Evolutionary conservation across 805 yeast genomes (phyloP).

Genomic region (Kluyveromyces lactis): DNA sequence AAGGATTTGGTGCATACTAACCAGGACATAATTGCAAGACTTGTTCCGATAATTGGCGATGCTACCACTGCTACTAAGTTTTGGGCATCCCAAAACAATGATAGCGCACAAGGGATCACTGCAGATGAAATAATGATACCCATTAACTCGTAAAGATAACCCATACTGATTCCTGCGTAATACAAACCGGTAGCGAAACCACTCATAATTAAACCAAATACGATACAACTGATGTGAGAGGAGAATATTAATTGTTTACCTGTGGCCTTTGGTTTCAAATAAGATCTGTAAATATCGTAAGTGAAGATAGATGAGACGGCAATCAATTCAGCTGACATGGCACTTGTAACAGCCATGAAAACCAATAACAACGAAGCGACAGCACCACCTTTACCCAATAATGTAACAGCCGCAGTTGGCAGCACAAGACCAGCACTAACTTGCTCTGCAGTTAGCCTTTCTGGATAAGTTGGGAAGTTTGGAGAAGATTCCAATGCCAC

Average conservation of each 20-base stretch:
- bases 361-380: constrained; percentile 70
- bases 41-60: constrained; percentile 75
- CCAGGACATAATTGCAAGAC: constrained; percentile 67
- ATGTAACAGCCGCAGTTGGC: constrained; percentile 63
- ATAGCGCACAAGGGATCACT: constrained; percentile 67
- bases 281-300: constrained; percentile 76
- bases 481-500: constrained; percentile 62
- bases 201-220: constrained; percentile 58
- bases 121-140: constrained; percentile 85
- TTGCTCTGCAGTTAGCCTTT: constrained; percentile 54
- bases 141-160: constrained; percentile 80
- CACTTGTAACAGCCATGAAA: constrained; percentile 90
- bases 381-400: constrained; percentile 84
- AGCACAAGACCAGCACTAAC: constrained; percentile 75
- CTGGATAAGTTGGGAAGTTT: constrained; percentile 74
- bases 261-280: constrained; percentile 68
- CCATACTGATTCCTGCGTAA: constrained; percentile 80
- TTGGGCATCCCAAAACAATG: constrained; percentile 55
- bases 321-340: constrained; percentile 85
- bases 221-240: constrained; percentile 60
- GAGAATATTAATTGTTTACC: constrained; percentile 64
- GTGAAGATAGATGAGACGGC: constrained; percentile 81
- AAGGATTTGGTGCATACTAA: constrained; percentile 39
- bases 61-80: constrained; percentile 60
- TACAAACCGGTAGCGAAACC: constrained; percentile 76